Conservation (phyloP, 169 alveolate species). For the Eimeria falciformis region DNA sequence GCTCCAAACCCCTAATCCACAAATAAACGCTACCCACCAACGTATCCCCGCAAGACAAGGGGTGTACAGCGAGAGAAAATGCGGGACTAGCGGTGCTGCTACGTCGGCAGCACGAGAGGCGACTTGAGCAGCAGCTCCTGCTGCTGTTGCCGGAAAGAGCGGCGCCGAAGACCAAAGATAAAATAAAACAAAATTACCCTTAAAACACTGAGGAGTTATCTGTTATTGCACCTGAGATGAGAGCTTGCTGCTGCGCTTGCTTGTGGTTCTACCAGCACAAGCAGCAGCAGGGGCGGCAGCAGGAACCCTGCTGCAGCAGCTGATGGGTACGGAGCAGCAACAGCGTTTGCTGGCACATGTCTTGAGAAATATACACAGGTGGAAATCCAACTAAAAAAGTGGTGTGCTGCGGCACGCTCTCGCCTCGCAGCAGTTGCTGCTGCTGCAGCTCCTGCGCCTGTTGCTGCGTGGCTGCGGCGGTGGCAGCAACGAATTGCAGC, state of each 20-base stretch:
- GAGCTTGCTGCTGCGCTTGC: conserved; percentile 37
- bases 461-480: conserved; percentile 66
- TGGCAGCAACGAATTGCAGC: conserved; percentile 48
- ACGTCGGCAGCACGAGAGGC: conserved; percentile 38
- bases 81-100: conserved; percentile 51
- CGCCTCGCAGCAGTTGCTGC: conserved; percentile 45
- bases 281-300: conserved; percentile 42
- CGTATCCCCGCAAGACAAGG: conserved; percentile 40
- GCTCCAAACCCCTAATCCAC: neutral
- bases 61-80: neutral
- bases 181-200: conserved; percentile 43
- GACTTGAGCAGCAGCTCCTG: conserved; percentile 55
- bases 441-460: conserved; percentile 49
- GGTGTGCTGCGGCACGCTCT: conserved; percentile 64
- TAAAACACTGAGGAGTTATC: conserved; percentile 13
- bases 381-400: conserved; percentile 27
- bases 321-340: conserved; percentile 47
- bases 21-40: conserved; percentile 12
- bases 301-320: conserved; percentile 59
- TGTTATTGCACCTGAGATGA: conserved; percentile 48
- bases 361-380: conserved; percentile 33
- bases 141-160: neutral
- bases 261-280: conserved; percentile 34
- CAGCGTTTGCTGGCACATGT: conserved; percentile 57
- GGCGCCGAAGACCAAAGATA: conserved; percentile 29